phyloP scores from a whole-genome alignment of 805 yeast genomes.

The Wickerhamiella occidentalis region DNA sequence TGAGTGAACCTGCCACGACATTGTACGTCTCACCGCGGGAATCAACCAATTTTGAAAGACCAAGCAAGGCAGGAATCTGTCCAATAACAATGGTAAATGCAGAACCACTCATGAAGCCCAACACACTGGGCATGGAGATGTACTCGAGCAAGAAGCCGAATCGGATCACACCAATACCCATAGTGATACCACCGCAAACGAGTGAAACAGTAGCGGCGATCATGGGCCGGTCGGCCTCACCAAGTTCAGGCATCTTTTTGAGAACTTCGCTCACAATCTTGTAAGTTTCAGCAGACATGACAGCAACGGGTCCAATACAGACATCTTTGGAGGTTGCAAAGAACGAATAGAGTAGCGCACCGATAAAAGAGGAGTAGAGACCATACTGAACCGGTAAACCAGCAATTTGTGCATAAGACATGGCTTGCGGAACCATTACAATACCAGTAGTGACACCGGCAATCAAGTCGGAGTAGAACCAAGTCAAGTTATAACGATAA shows the following conservation, averaged over 20 bases:
- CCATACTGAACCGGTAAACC: slow-evolving; percentile 74
- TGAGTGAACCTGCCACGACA: slow-evolving; percentile 59
- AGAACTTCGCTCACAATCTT: slow-evolving; percentile 61
- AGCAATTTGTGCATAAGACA: slow-evolving; percentile 89
- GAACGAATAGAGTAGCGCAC: slow-evolving; percentile 76
- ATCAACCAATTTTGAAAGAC: slow-evolving; percentile 50
- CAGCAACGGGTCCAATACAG: slow-evolving; percentile 94
- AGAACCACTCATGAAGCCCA: slow-evolving; percentile 93
- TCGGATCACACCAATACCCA: slow-evolving; percentile 71
- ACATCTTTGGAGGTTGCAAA: slow-evolving; percentile 95
- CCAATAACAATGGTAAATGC: slow-evolving; percentile 74
- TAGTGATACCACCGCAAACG: slow-evolving; percentile 73
- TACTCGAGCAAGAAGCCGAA: slow-evolving; percentile 81
- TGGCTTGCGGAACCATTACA: slow-evolving; percentile 86
- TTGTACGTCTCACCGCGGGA: slow-evolving; percentile 59
- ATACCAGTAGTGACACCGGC: slow-evolving; percentile 93
- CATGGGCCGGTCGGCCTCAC: slow-evolving; percentile 41
- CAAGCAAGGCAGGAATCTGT: slow-evolving; percentile 80
- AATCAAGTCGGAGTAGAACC: slow-evolving; percentile 73
- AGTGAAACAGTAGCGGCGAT: slow-evolving; percentile 73
- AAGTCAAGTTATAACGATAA: slow-evolving; percentile 61
- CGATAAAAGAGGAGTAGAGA: slow-evolving; percentile 80
- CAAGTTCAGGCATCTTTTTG: slow-evolving; percentile 33
- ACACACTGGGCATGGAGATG: slow-evolving; percentile 81
- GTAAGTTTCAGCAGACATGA: slow-evolving; percentile 78